Conservation (phyloP, 164 flowering plant genomes). For the Litsea cubeba region DNA sequence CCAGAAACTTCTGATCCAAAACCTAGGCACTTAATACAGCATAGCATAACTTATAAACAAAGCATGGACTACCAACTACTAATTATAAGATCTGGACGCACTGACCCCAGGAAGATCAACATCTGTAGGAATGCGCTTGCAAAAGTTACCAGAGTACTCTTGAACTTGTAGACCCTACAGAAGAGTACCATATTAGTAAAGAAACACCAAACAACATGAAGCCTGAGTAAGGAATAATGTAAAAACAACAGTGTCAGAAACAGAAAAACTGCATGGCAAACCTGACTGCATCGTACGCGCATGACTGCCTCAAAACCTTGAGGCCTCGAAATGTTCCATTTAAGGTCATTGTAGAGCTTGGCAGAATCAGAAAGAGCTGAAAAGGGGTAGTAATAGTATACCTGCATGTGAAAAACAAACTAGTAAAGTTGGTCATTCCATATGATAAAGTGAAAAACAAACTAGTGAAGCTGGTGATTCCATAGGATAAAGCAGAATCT, state of each 20-base stretch:
- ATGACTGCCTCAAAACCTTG: constrained; percentile 99
- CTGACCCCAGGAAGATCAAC: constrained; percentile 95
- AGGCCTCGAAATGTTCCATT: constrained; percentile 97
- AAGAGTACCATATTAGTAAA: constrained; percentile 5
- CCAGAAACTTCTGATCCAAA: too few relatives aligned
- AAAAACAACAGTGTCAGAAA: neutral
- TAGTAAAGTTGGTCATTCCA: neutral
- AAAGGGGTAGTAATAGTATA: constrained; percentile 88
- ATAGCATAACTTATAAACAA: neutral
- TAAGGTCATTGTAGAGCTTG: constrained; percentile 94
- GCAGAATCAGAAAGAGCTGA: constrained; percentile 90
- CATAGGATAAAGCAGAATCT: neutral
- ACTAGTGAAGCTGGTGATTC: too few relatives aligned
- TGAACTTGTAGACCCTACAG: constrained; percentile 92
- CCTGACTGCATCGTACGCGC: constrained; percentile 99
- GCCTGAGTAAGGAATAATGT: neutral
- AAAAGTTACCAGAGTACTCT: constrained; percentile 90
- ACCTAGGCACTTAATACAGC: too few relatives aligned
- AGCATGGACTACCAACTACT: neutral
- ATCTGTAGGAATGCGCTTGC: constrained; percentile 96
- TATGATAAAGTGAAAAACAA: too few relatives aligned
- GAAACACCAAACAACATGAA: neutral
- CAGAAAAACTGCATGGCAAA: constrained; percentile 14
- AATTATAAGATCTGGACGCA: constrained; percentile 6
- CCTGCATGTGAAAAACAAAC: constrained; percentile 31